Evolutionary conservation across 768 basidiomycete genomes (phyloP).

Genomic region (Paxillus involutus): DNA sequence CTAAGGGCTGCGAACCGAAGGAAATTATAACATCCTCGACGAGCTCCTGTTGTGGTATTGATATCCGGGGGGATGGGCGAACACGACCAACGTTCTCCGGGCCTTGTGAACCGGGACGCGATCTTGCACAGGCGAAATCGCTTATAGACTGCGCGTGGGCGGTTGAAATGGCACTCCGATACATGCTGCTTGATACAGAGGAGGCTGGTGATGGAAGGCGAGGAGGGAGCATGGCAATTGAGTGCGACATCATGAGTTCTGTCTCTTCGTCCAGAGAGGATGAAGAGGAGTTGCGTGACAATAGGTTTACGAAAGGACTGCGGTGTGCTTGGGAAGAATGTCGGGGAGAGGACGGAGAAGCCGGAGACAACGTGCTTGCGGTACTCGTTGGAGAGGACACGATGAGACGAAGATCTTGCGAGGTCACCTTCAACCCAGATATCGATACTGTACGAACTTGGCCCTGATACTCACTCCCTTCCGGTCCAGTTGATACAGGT

Average conservation of each 20-base stretch:
- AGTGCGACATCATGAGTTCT: constrained; percentile 72
- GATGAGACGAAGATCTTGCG: constrained; percentile 40
- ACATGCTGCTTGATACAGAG: constrained; percentile 68
- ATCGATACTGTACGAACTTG: constrained; percentile 51
- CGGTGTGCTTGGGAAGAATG: constrained; percentile 6
- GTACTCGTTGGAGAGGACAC: constrained; percentile 16
- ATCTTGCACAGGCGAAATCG: background rate
- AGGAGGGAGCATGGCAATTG: constrained; percentile 60
- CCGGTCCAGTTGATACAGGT: constrained; percentile 1
- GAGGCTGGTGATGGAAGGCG: constrained; percentile 41
- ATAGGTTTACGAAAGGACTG: constrained; percentile 3
- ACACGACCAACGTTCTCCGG: background rate
- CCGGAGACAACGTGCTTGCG: constrained; percentile 26
- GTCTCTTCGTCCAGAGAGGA: constrained; percentile 68
- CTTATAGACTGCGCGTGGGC: constrained; percentile 1
- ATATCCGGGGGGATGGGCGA: constrained; percentile 7
- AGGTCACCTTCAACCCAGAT: constrained; percentile 55
- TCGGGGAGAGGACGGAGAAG: constrained; percentile 20
- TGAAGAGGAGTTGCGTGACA: constrained; percentile 51
- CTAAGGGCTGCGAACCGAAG: constrained; percentile 61
- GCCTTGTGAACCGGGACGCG: background rate
- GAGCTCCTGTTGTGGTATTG: constrained; percentile 6
- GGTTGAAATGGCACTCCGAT: constrained; percentile 68
- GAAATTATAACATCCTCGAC: constrained; percentile 54
- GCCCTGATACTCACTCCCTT: constrained; percentile 21